A percentile compares a stretch with the other conserved stretches of the same genome.
phyloP scores from a whole-genome alignment of 352 stramenopile species.

The Globisporangium solare region DNA sequence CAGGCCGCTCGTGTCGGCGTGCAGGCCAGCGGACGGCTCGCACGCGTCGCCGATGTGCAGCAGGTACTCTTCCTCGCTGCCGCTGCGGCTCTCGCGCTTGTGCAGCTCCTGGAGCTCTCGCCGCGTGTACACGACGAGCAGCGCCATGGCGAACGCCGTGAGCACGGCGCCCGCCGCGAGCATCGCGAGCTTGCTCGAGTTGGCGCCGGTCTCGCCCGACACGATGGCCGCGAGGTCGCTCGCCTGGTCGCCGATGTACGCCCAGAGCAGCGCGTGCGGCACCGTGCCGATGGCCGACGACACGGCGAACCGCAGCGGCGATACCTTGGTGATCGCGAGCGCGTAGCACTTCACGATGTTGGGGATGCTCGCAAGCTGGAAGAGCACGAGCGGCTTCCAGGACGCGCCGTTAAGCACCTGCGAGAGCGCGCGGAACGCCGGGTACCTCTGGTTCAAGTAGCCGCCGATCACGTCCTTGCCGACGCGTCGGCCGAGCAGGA shows the following conservation, averaged over 20 bases:
- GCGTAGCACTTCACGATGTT: constrained; percentile 81
- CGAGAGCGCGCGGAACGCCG: constrained; percentile 65
- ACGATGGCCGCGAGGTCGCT: constrained; percentile 63
- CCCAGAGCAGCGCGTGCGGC: constrained; percentile 65
- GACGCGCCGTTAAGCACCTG: constrained; percentile 54
- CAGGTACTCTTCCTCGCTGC: constrained; percentile 39
- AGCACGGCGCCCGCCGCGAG: constrained; percentile 33
- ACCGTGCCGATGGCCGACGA: constrained; percentile 49
- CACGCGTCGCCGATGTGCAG: constrained; percentile 10
- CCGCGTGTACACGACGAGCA: constrained; percentile 65
- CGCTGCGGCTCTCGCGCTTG: constrained; percentile 48
- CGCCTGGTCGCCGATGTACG: constrained; percentile 62
- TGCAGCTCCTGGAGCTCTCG: constrained; percentile 54
- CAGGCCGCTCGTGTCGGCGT: constrained; percentile 13
- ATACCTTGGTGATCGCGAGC: constrained; percentile 70
- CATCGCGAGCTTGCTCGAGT: constrained; percentile 34
- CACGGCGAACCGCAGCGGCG: constrained; percentile 42
- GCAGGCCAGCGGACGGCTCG: constrained; percentile 11
- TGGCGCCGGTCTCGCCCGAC: constrained; percentile 45
- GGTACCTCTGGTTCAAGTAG: constrained; percentile 58
- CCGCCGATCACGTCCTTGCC: constrained; percentile 54
- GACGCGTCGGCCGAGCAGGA: constrained; percentile 47
- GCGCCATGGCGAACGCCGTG: constrained; percentile 47
- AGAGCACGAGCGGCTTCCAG: constrained; percentile 77
- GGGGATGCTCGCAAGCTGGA: constrained; percentile 72